Conservation (phyloP, 495 filamentous ascomycete species). For the Hyaloscypha bicolor region DNA sequence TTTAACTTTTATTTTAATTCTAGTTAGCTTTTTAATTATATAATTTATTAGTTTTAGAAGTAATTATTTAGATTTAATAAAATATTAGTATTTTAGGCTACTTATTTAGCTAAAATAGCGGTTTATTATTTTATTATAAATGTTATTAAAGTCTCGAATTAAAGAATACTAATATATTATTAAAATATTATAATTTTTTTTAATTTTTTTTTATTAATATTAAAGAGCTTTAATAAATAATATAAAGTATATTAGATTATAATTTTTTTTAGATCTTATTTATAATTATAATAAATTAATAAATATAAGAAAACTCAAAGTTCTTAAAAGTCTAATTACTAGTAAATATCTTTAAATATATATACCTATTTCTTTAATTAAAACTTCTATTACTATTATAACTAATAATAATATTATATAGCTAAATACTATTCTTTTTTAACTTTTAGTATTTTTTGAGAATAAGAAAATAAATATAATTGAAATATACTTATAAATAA, state of each 20-base stretch:
- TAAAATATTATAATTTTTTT: no score
- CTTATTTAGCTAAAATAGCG: conserved; percentile 21
- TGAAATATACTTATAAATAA: conserved; percentile 76
- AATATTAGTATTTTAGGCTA: conserved; percentile 22
- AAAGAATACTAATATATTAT: no score
- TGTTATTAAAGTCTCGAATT: conserved; percentile 17
- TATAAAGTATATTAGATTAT: no score
- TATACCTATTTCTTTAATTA: conserved; percentile 71
- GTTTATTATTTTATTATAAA: conserved; percentile 23
- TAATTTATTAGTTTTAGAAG: conserved; percentile 19
- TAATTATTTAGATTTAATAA: conserved; percentile 22
- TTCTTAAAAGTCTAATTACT: conserved; percentile 58
- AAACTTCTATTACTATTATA: conserved; percentile 72
- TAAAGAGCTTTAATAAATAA: no score
- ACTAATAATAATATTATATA: conserved; percentile 84
- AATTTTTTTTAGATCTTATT: no score
- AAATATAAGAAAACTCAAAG: no score
- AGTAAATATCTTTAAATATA: conserved; percentile 86
- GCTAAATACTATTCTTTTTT: conserved; percentile 71
- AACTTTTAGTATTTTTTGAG: conserved; percentile 83
- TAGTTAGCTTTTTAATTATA: conserved; percentile 22
- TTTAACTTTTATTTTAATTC: conserved; percentile 17
- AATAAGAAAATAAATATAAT: conserved; percentile 74
- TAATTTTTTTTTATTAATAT: no score
- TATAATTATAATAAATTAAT: no score